Conservation (phyloP, 805 yeast genomes). For the Monosporozyma yasuniensis region DNA sequence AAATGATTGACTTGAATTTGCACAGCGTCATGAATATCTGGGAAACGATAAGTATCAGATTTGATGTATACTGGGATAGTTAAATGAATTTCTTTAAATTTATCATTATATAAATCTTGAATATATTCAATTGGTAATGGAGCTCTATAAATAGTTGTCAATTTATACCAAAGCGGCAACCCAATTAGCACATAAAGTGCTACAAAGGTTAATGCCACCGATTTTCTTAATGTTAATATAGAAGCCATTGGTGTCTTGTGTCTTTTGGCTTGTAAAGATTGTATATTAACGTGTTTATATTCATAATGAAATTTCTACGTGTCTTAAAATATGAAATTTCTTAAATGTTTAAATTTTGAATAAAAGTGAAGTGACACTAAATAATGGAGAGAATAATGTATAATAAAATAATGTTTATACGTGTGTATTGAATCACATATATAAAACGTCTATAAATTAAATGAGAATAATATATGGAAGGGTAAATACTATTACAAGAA, state of each 20-base stretch:
- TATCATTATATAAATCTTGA: constrained; percentile 29
- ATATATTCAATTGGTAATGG: constrained; percentile 33
- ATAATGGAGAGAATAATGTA: no score
- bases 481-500: background rate
- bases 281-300: background rate
- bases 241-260: constrained; percentile 1
- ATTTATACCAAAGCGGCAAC: constrained; percentile 35
- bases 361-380: no score
- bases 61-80: constrained; percentile 36
- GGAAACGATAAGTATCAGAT: constrained; percentile 44
- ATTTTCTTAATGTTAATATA: constrained; percentile 12
- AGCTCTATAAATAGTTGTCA: constrained; percentile 36
- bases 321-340: background rate
- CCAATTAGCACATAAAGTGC: constrained; percentile 31
- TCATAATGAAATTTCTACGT: background rate
- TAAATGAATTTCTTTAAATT: constrained; percentile 36
- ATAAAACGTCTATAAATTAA: background rate
- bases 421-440: background rate
- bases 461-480: background rate
- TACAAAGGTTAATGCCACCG: constrained; percentile 17
- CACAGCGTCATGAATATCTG: constrained; percentile 56
- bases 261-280: background rate
- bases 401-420: background rate
- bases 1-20: constrained; percentile 39
- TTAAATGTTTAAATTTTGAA: background rate